Conservation (phyloP, 306 rosid species). For the Trifolium repens region DNA sequence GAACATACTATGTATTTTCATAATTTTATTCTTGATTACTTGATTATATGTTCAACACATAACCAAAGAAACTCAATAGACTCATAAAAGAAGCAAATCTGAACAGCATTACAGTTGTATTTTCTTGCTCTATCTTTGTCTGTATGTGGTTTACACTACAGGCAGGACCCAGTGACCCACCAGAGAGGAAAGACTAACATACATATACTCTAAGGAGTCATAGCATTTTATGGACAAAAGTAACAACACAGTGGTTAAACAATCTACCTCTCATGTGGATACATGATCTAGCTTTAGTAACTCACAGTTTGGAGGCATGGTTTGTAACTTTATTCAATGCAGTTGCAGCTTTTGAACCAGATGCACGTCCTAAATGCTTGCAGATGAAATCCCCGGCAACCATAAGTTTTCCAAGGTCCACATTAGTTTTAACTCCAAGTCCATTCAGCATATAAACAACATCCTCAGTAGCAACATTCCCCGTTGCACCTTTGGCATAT, state of each 20-base stretch:
- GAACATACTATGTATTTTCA: background rate
- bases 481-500: constrained; percentile 91
- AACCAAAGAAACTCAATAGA: constrained; percentile 29
- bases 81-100: constrained; percentile 33
- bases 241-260: constrained; percentile 19
- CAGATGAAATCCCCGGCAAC: constrained; percentile 84
- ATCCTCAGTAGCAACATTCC: constrained; percentile 94
- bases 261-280: constrained; percentile 18
- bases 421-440: constrained; percentile 72
- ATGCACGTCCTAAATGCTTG: constrained; percentile 73
- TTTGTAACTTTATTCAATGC: constrained; percentile 65
- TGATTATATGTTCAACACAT: constrained; percentile 26
- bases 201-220: constrained; percentile 5
- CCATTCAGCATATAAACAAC: constrained; percentile 91
- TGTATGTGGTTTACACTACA: background rate
- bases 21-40: constrained; percentile 9
- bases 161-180: constrained; percentile 26
- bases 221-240: constrained; percentile 22
- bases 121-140: constrained; percentile 10
- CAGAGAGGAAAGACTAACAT: constrained; percentile 9
- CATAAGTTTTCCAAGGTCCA: constrained; percentile 74
- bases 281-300: constrained; percentile 37
- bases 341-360: constrained; percentile 78
- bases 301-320: constrained; percentile 70
- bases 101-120: constrained; percentile 32